Conservation (phyloP, 768 basidiomycete species). For the Botryobasidium botryosum region DNA sequence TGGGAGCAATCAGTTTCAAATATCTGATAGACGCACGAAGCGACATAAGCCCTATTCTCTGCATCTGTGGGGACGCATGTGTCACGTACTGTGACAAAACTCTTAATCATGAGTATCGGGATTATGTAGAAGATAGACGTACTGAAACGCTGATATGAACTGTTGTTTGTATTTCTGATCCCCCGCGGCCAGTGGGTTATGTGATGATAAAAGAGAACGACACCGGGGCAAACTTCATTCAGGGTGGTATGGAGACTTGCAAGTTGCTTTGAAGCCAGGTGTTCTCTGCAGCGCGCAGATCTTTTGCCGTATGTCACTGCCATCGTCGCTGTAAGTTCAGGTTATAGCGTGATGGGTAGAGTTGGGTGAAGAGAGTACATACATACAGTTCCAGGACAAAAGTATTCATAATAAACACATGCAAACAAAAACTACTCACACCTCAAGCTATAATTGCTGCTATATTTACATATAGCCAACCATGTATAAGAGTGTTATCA, state of each 20-base stretch:
- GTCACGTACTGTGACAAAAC: conserved; percentile 30
- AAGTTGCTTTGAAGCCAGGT: conserved; percentile 30
- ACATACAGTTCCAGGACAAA: too few relatives aligned
- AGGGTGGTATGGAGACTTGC: not conserved
- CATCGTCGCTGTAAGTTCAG: conserved; percentile 28
- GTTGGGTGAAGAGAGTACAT: too few relatives aligned
- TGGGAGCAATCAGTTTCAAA: too few relatives aligned
- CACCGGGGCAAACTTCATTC: not conserved
- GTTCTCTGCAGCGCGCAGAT: conserved; percentile 26
- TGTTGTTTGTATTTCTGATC: conserved; percentile 30
- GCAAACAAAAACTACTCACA: too few relatives aligned
- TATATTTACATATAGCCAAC: too few relatives aligned
- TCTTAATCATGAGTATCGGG: not conserved
- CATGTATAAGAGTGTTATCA: too few relatives aligned
- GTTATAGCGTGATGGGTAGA: too few relatives aligned
- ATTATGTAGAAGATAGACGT: conserved; percentile 10
- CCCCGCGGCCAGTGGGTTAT: conserved; percentile 30
- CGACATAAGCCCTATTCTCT: conserved; percentile 28
- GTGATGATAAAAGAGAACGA: conserved; percentile 14
- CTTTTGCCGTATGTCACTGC: conserved; percentile 31
- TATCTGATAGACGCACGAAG: conserved; percentile 24
- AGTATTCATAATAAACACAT: too few relatives aligned
- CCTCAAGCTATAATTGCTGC: too few relatives aligned
- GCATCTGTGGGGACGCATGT: conserved; percentile 26
- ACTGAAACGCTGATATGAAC: conserved; percentile 32